Evolutionary conservation across 495 filamentous ascomycete genomes (phyloP), one percentile per base, ranked within the genome.

Genomic region (Tirmania nivea): DNA sequence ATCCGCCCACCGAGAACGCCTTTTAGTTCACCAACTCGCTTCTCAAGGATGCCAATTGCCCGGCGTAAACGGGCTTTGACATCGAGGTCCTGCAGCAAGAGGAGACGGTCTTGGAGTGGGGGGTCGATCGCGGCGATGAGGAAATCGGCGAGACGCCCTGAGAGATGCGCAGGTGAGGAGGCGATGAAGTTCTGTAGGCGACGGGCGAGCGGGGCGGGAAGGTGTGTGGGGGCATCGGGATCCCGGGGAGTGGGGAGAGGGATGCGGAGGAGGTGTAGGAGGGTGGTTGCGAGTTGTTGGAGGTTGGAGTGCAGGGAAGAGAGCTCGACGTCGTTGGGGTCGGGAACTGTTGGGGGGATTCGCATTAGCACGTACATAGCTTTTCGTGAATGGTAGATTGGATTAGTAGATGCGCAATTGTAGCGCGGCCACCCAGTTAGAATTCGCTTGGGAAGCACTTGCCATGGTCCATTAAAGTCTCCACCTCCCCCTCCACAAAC

Each of bases 131-230:
- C 75, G 66, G 90, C 88, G 8, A 84, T 78, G 85, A 96, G 92
- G 59, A 95, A 94, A 63, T 99, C 92, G 8, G 90, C 90, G n/a
- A 99, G 70, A 8, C 75, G 71, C 8, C 89, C 90, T 5, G 90
- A 87, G 54, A 94, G 83, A 35, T 71, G 66, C 35, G 84, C 61
- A 51, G 81, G 79, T 56, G 88, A 88, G 64, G 75, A 78, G 1
- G 74, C 73, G 50, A 97, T 92, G 61, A 85, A 87, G 8, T 87
- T 64, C 64, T 94, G 86, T 12, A 96, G 75, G 48, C 86, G 78
- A 20, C 86, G 75, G 0, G 85, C 81, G 39, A 94, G 74, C n/a
- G 89, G 70, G 0, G 87, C 86, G 6, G 86, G 86, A 12, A 96
- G 62, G 10, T 76, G 74, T 35, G 75, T 71, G 25, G 25, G 25